Base-by-base conservation (phyloP, 2,329 filamentous ascomycete genomes). In the Penicillium rolfsii region DNA sequence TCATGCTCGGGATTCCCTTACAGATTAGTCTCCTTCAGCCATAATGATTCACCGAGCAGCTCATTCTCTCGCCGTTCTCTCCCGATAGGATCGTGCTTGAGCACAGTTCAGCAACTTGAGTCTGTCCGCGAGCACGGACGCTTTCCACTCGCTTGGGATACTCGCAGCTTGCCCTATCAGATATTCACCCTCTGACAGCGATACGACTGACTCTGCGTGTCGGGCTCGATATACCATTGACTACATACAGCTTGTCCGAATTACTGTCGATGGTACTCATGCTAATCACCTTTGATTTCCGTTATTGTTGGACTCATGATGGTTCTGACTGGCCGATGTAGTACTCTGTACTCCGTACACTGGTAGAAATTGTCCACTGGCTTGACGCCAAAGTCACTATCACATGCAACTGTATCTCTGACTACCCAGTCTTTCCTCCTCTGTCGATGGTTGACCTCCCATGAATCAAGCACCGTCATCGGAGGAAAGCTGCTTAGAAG, bases 41-140 rank as follows among this genome's bases (percentile, higher is more conserved):
- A 36, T 26, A 58, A 62, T 48, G 30, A 36, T 40, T 65, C 63
- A 66, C 63, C 63, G 63, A 55, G 58, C 52, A 40, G 55, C 45
- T 48, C 30, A 48, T 30, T 59, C 57, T 36, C 50, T 59, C 57
- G 59, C 62, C 57, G 59, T 64, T 64, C 41, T 55, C 57, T 62
- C 57, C 62, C 59, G 57, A 62, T 40, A 16, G 14, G 19, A 52
- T 52, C 30, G 50, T 53, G 50, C 50, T 53, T 38, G n/a, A 53
- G 35, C 36, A 40, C 19, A 9, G 45, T 48, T 30, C 19, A 33
- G 30, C 9, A 11, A 8, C 3, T 33, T 33, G 9, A 48, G 45
- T 48, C 24, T 30, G 7, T 28, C 48, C 28, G n/a, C 48, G 35
- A 50, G 48, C n/a, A 50, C n/a, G 45, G 48, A 11, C 28, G 22